These are phyloP conservation scores for Exophiala spinifera DNA, from an alignment of 2,329 filamentous ascomycete species.

Conservation along the genomic window DNA sequence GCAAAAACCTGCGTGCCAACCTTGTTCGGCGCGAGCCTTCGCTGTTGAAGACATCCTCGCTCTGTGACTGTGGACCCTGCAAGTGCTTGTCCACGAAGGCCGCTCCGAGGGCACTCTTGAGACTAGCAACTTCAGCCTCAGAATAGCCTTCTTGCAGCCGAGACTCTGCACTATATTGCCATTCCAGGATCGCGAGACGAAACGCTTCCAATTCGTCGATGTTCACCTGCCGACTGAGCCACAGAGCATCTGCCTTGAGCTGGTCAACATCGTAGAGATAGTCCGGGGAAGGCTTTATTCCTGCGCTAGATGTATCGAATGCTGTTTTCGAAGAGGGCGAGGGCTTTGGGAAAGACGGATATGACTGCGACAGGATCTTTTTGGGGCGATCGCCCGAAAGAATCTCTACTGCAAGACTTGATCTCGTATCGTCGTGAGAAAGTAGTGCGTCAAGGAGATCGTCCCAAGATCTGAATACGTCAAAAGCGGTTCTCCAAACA, in stretches of 20 bases:
- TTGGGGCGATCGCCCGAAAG: conserved; percentile 17
- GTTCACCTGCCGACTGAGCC: conserved; percentile 74
- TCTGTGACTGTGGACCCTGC: conserved; percentile 31
- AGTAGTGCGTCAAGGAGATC: conserved; percentile 22
- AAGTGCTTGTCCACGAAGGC: conserved; percentile 58
- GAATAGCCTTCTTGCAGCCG: conserved; percentile 71
- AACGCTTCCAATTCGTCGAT: conserved; percentile 81
- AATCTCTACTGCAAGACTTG: conserved; percentile 10
- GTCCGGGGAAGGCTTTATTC: conserved; percentile 67
- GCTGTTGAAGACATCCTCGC: conserved; percentile 55
- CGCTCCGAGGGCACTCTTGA: conserved; percentile 70
- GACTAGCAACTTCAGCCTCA: conserved; percentile 71
- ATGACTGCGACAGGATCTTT: conserved; percentile 13
- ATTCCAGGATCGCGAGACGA: conserved; percentile 76
- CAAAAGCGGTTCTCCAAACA: no score
- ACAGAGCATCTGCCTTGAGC: conserved; percentile 80
- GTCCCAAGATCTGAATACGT: conserved; percentile 22
- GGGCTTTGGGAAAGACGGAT: conserved; percentile 15
- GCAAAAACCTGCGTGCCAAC: conserved; percentile 67
- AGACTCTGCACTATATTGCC: conserved; percentile 72
- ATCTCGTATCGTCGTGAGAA: conserved; percentile 15
- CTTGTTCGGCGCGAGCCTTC: conserved; percentile 61
- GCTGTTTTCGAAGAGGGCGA: conserved; percentile 55
- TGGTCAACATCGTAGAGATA: conserved; percentile 69
- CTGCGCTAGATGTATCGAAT: conserved; percentile 81